Percentiles rank a stretch among this genome's conserved stretches.
Conservation (phyloP, 179 eudicot genomes). For the Nepenthes alata region DNA sequence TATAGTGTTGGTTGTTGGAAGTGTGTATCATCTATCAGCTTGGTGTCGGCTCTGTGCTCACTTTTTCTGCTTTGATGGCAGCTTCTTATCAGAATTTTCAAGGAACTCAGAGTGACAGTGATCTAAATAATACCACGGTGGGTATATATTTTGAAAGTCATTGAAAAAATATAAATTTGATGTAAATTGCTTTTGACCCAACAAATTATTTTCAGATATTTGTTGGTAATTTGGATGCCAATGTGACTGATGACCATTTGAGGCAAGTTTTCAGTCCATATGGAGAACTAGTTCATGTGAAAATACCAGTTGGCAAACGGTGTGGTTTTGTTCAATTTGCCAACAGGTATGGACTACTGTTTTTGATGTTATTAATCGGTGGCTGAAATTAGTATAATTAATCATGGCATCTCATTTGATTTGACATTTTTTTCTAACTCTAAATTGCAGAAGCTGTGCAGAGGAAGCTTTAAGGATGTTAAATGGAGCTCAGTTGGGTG, state of each 20-base stretch:
- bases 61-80: slow-evolving; percentile 27
- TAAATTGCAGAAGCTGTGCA: slow-evolving; percentile 38
- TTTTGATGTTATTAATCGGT: no score
- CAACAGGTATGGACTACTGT: slow-evolving; percentile 35
- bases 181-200: not conserved
- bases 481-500: slow-evolving; percentile 70
- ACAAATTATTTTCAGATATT: slow-evolving; percentile 45
- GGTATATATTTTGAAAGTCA: slow-evolving; percentile 21
- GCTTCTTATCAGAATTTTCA: slow-evolving; percentile 66
- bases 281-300: slow-evolving; percentile 80
- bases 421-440: not conserved
- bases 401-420: no score
- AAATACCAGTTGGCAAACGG: slow-evolving; percentile 77
- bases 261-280: slow-evolving; percentile 63
- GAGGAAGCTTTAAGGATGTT: slow-evolving; percentile 56
- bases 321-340: slow-evolving; percentile 91
- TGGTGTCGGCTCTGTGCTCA: slow-evolving; percentile 3
- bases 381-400: no score
- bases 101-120: slow-evolving; percentile 63
- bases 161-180: slow-evolving; percentile 1
- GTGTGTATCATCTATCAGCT: no score
- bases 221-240: slow-evolving; percentile 82
- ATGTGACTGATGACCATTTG: slow-evolving; percentile 68
- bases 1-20: no score
- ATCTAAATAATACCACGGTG: slow-evolving; percentile 89